Base-by-base conservation (phyloP, 1,139 yeast species). In the Magnusiomyces ingens region DNA sequence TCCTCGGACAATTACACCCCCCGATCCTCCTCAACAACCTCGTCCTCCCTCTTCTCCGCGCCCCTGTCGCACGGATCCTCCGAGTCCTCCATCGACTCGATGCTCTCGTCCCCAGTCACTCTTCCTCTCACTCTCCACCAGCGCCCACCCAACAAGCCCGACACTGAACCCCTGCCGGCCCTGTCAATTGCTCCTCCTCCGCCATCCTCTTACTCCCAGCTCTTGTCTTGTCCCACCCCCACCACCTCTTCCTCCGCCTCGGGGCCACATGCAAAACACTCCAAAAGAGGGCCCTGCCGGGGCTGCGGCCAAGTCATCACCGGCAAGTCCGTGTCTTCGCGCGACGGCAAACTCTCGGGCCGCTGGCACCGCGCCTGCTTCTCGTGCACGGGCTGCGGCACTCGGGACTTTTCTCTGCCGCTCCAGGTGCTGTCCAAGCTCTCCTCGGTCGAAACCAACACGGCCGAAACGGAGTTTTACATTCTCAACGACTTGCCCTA, bases 361-460 rank as follows among this genome's bases (percentile, higher is more conserved):
- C 94, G 90, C 68, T 91, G 98, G 98, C 99, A 93, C 67, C 76
- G 95, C 51, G 71, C 75, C 15, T 93, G 99, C 67, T 91, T 93
- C 72, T 71, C 74, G 19, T 93, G 99, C 71, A 69, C 76, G 21
- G 67, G 72, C n/a, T 89, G 96, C 71, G 69, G 70, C 4, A 64
- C 76, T 1, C 55, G 57, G 35, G 64, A 61, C 19, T 50, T 59
- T 18, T 19, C 21, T 11, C 35, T 36, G 19, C 29, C 43, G 44
- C 57, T 51, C 35, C 19, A 21, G 43, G 17, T 15, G 44, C 37
- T 26, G 12, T 35, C 17, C 17, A 17, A 21, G 17, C 32, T 17
- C 18, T 4, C 21, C 4, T 13, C 45, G 35, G 32, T 26, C 22
- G 48, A 51, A 21, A 11, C 37, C 70, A 67, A 13, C 15, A 10